Percentiles rank a stretch among this genome's conserved stretches.
Evolutionary conservation across 2,329 filamentous ascomycete genomes (phyloP).

Genomic region (Mycocentrospora acerina): DNA sequence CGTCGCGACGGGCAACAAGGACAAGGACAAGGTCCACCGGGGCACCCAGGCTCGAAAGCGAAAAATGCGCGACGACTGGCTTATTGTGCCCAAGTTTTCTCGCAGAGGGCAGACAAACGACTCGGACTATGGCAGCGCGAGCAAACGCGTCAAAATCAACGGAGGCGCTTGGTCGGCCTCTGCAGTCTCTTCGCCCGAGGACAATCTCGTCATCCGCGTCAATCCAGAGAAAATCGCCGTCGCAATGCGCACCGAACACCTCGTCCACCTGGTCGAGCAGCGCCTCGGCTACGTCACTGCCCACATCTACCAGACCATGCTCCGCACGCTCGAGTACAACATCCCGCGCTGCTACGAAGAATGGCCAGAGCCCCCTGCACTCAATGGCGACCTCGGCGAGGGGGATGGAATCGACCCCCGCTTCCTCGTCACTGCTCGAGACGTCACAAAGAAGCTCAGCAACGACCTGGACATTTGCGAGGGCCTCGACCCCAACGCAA

Average conservation of each 20-base stretch:
- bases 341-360: conserved; percentile 67
- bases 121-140: conserved; percentile 20
- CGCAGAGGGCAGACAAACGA: conserved; percentile 20
- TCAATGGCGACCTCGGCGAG: conserved; percentile 24
- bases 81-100: conserved; percentile 28
- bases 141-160: conserved; percentile 36
- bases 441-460: conserved; percentile 46
- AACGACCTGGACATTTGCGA: conserved; percentile 44
- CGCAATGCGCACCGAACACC: conserved; percentile 74
- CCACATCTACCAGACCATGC: conserved; percentile 72
- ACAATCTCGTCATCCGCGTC: conserved; percentile 71
- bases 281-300: conserved; percentile 73
- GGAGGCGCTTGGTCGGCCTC: conserved; percentile 18
- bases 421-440: conserved; percentile 43
- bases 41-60: conserved; percentile 59
- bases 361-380: conserved; percentile 29
- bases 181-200: conserved; percentile 48
- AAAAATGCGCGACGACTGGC: conserved; percentile 49
- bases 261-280: conserved; percentile 71
- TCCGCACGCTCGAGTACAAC: conserved; percentile 70
- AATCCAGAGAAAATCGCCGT: conserved; percentile 86
- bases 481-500: conserved; percentile 35
- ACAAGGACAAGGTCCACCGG: conserved; percentile 63
- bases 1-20: conserved; percentile 63
- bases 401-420: conserved; percentile 35